Percentiles rank a stretch among this genome's conserved stretches.
These are phyloP conservation scores for Amanita jacksonii DNA, from an alignment of 768 basidiomycete genomes.

Conservation along the genomic window DNA sequence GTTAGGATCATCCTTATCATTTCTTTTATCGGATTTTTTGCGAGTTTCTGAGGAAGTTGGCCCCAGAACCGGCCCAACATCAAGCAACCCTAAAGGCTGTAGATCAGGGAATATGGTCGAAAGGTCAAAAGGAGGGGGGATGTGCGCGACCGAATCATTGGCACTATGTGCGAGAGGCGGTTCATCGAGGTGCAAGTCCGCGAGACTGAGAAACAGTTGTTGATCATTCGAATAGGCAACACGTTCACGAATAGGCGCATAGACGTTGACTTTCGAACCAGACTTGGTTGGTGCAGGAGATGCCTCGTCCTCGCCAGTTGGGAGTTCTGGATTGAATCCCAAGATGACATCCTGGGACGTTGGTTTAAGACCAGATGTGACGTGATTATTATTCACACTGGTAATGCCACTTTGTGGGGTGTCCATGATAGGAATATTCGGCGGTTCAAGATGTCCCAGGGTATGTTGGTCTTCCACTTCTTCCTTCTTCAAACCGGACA, in stretches of 20 bases:
- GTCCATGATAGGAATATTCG: slow-evolving; percentile 13
- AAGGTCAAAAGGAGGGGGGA: slow-evolving; percentile 35
- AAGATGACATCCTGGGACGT: slow-evolving; percentile 49
- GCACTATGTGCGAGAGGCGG: slow-evolving; percentile 13
- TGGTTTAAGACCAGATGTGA: slow-evolving; percentile 36
- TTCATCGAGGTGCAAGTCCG: slow-evolving; percentile 24
- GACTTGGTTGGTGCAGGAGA: slow-evolving; percentile 26
- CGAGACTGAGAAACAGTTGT: slow-evolving; percentile 39
- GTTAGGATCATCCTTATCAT: slow-evolving; percentile 59
- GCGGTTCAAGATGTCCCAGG: background rate
- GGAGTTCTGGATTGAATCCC: slow-evolving; percentile 30
- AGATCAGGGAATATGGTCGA: slow-evolving; percentile 82
- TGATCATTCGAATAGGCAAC: slow-evolving; percentile 54
- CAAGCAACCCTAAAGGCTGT: slow-evolving; percentile 46
- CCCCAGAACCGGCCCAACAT: slow-evolving; percentile 27
- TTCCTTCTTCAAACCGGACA: slow-evolving; percentile 12
- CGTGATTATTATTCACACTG: slow-evolving; percentile 8
- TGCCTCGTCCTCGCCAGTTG: slow-evolving; percentile 29
- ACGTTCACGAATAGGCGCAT: slow-evolving; percentile 49
- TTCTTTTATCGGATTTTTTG: slow-evolving; percentile 52
- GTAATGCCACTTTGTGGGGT: slow-evolving; percentile 14
- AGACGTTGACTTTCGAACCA: slow-evolving; percentile 32
- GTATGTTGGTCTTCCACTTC: slow-evolving; percentile 7
- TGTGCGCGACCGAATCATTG: slow-evolving; percentile 19
- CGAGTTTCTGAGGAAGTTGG: slow-evolving; percentile 25